phyloP scores from a whole-genome alignment of 2,329 filamentous ascomycete species.

The Arthrobotrys sinensis region DNA sequence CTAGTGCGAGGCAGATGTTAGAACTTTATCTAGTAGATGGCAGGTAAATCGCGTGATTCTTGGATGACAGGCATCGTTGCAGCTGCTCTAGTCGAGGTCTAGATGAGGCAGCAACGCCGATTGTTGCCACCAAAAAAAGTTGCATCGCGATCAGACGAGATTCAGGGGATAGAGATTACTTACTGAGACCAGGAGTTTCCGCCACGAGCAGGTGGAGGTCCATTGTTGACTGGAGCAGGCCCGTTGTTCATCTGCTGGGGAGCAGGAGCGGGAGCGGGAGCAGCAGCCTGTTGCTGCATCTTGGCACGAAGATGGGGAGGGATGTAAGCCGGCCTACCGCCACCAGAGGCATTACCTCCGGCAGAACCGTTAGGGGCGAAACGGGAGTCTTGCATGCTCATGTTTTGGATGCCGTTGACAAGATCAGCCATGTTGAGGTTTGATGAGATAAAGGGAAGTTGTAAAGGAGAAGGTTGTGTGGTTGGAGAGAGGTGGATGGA shows the following conservation, averaged over 20 bases:
- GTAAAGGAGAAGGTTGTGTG: conserved; percentile 16
- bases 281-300: conserved; percentile 66
- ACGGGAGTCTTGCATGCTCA: conserved; percentile 72
- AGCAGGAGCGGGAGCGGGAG: conserved; percentile 39
- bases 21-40: conserved; percentile 24
- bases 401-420: conserved; percentile 82
- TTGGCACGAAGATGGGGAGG: conserved; percentile 84
- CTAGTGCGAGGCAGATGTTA: conserved; percentile 33
- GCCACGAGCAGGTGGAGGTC: conserved; percentile 47
- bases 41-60: conserved; percentile 24
- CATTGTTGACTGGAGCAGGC: conserved; percentile 58
- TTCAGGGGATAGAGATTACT: conserved; percentile 23
- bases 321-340: conserved; percentile 76
- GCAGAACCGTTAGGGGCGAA: conserved; percentile 46
- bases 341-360: conserved; percentile 65
- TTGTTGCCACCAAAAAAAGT: conserved; percentile 4
- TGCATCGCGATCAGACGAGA: background rate
- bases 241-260: conserved; percentile 63
- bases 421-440: conserved; percentile 80
- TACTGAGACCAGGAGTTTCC: conserved; percentile 55
- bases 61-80: conserved; percentile 1
- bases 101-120: conserved; percentile 24
- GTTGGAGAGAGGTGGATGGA: background rate
- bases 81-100: conserved; percentile 9
- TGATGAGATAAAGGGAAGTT: conserved; percentile 4